Percentiles rank a stretch among this genome's conserved stretches.
phyloP scores from a whole-genome alignment of 371 early-diverging fungal species.

The Apophysomyces elegans region DNA sequence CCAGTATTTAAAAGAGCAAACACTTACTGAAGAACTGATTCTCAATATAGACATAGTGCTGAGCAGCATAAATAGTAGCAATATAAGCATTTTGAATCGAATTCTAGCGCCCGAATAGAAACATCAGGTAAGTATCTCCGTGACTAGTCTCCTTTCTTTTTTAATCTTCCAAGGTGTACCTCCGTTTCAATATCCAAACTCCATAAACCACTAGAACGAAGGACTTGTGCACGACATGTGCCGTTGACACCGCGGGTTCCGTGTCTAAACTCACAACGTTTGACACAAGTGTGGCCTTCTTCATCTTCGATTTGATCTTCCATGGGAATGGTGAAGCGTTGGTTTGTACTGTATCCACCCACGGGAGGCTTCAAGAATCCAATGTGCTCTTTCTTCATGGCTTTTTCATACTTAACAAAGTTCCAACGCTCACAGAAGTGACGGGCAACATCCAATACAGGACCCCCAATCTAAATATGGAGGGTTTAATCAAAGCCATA shows the following conservation, averaged over 20 bases:
- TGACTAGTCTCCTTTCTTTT: no score
- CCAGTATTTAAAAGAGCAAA: constrained; percentile 10
- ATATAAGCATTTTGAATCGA: constrained; percentile 90
- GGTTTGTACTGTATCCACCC: constrained; percentile 40
- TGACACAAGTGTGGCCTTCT: constrained; percentile 19
- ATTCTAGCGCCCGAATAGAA: constrained; percentile 42
- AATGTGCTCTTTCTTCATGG: constrained; percentile 34
- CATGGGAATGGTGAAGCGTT: constrained; percentile 29
- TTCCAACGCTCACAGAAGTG: constrained; percentile 97
- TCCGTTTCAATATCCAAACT: constrained; percentile 64
- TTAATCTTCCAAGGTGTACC: constrained; percentile 20
- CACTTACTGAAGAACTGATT: constrained; percentile 93
- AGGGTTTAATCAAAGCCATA: neutral
- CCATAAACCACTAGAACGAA: constrained; percentile 74
- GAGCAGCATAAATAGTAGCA: constrained; percentile 70
- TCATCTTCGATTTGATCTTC: constrained; percentile 22
- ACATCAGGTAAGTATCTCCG: neutral
- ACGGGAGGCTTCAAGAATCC: constrained; percentile 54
- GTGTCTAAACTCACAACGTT: constrained; percentile 34
- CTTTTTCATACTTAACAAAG: constrained; percentile 70
- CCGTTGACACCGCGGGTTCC: constrained; percentile 43
- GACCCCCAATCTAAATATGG: constrained; percentile 60
- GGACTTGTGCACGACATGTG: constrained; percentile 70
- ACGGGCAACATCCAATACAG: constrained; percentile 84
- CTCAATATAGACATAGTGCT: constrained; percentile 94